Base-by-base conservation (phyloP, 805 yeast species). In the Grigorovia humatica region DNA sequence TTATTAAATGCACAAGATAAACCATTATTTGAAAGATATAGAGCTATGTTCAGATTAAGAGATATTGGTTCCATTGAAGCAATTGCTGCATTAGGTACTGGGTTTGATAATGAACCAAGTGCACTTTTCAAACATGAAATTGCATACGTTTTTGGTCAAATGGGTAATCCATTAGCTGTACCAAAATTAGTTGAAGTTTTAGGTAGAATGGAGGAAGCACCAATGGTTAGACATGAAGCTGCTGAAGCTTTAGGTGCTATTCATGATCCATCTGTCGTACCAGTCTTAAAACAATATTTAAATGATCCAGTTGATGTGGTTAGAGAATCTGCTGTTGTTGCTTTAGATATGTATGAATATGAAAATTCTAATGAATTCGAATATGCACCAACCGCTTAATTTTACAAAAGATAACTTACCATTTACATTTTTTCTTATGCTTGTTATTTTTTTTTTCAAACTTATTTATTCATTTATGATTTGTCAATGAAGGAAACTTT, bases 201-300 rank as follows among this genome's bases (percentile, higher is more conserved):
- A 60, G 81, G 81, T 59, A 80, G 87, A 68, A 79, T 76, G 54
- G 64, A 70, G 15, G 96, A 93, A 73, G 98, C 95, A 50, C 96
- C 95, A 57, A 93, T 93, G 99, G 99, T 95, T 38, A 85, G 99
- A 73, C 99, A 93, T 67, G 99, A 93, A 73, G 99, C 98, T 53
- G 99, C 98, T 27, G 99, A 93, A 73, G 99, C 99, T 27, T 77
- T 95, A 61, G 99, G 99, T 29, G 80, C 96, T 30, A 93, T 93
- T 66, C 98, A 96, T 29, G 88, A 97, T 9, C 96, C 88, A 62
- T 97, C 91, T 53, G 96, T 91, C 42, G 76, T 91, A 57, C 96
- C 97, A 15, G 84, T 93, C 40, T 79, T 95, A 64, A 78, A 85
- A 67, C 73, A 81, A 46, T 86, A 86, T 68, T 77, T 90, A 61